These are phyloP conservation scores for Phoma herbarum DNA, from an alignment of 2,329 filamentous ascomycete species.

Conservation along the genomic window DNA sequence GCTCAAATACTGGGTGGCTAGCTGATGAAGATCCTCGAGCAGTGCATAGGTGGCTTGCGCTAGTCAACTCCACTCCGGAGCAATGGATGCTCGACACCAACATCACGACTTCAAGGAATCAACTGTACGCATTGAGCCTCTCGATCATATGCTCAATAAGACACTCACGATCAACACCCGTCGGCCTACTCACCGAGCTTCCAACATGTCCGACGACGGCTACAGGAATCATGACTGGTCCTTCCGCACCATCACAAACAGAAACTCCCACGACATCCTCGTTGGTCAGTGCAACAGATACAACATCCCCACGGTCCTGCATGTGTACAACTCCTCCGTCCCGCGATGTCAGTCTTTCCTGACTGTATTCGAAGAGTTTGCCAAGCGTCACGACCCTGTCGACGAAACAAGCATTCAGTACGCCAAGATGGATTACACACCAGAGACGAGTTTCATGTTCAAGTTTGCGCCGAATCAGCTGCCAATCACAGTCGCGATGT, in stretches of 20 bases:
- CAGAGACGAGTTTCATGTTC: constrained; percentile 7
- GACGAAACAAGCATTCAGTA: background rate
- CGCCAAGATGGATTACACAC: constrained; percentile 8
- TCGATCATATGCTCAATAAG: background rate
- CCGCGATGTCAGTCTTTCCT: background rate
- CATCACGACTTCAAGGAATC: background rate
- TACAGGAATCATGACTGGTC: background rate
- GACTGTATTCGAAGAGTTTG: background rate
- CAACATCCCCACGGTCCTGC: background rate
- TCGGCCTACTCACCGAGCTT: no score
- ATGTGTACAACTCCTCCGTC: constrained; percentile 2
- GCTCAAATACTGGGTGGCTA: background rate
- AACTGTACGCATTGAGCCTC: no score
- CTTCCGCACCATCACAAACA: constrained; percentile 3
- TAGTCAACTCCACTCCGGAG: constrained; percentile 9
- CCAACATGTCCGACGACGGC: background rate
- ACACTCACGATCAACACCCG: background rate
- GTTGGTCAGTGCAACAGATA: background rate
- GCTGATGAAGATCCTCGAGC: background rate
- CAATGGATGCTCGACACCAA: background rate
- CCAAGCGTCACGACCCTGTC: background rate
- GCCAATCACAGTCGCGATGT: constrained; percentile 5
- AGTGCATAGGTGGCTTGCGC: constrained; percentile 2
- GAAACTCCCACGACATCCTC: constrained; percentile 2
- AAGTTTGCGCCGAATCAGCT: constrained; percentile 5